Evolutionary conservation across 176 grass and related monocot genomes (phyloP), one percentile per base, ranked within the genome.

Genomic region (Neostapfia colusana): DNA sequence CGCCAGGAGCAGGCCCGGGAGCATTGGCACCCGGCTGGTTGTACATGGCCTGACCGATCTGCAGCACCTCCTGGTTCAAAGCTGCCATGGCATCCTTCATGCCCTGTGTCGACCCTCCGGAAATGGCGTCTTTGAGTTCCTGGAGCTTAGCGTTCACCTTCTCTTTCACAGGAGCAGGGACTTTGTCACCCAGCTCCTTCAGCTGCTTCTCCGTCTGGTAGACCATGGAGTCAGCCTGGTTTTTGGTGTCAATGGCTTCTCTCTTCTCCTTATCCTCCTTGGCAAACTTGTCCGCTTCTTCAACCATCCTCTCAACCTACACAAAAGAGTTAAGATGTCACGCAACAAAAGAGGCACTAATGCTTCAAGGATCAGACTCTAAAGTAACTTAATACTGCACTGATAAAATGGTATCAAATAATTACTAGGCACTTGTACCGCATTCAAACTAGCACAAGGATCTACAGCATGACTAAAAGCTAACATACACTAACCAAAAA

Each of bases 191-290:
- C 2, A 99, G 85, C 62, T 99, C 95, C 69, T 99, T 99, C 48
- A 99, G 69, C 77, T 99, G 95, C 71, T 99, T 99, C 85, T 99
- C 95, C 0, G 95, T 99, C 79, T 99, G 95, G 83, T 99, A 99
- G 46, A 95, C 83, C 26, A 99, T 74, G 1, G 95, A 90, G 57
- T 99, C 91, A 0, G 91, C 87, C 70, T 99, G 95, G 83, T 99
- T 99, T 79, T 99, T 99, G 9, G 95, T 92, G 77, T 99, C 95
- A 51, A 99, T 95, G 26, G 87, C 91, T 34, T 99, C 95, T 89
- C 95, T 94, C 65, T 90, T 99, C 85, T 99, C 89, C 73, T 99
- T 99, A 55, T 99, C 95, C 81, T 99, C 95, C 78, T 92, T 91
- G 25, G 95, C 87, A 60, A 90, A 99, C 73, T 79, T 95, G 80